A percentile compares a stretch with the other conserved stretches of the same genome.
Evolutionary conservation across 805 yeast species (phyloP).

Genomic region (Spathaspora passalidarum): DNA sequence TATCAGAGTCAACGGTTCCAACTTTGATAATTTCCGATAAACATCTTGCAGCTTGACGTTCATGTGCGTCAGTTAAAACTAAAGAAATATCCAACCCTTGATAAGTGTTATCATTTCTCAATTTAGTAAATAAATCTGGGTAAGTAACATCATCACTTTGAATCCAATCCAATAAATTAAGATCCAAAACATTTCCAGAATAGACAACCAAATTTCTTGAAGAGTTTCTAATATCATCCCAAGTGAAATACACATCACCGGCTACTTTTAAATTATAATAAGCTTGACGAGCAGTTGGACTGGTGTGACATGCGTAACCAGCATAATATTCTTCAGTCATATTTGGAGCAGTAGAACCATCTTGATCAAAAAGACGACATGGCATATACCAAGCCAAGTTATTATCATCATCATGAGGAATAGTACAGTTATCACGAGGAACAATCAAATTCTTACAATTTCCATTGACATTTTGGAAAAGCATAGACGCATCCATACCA

Average conservation of each 20-base stretch:
- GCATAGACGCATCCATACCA: slow-evolving; percentile 77
- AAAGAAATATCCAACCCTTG: slow-evolving; percentile 81
- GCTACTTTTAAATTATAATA: slow-evolving; percentile 57
- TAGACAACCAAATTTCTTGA: slow-evolving; percentile 80
- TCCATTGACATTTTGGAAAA: slow-evolving; percentile 90
- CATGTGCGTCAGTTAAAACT: slow-evolving; percentile 61
- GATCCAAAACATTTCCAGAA: slow-evolving; percentile 85
- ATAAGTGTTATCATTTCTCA: slow-evolving; percentile 52
- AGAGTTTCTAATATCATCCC: slow-evolving; percentile 78
- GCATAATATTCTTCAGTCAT: slow-evolving; percentile 60
- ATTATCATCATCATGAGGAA: slow-evolving; percentile 55
- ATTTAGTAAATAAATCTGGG: slow-evolving; percentile 66
- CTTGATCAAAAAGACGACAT: slow-evolving; percentile 66
- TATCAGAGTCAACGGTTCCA: slow-evolving; percentile 83
- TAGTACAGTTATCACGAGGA: slow-evolving; percentile 66
- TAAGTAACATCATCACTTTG: slow-evolving; percentile 64
- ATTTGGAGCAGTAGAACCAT: slow-evolving; percentile 70
- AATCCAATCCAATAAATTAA: slow-evolving; percentile 75
- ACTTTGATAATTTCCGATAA: slow-evolving; percentile 82
- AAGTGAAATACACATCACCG: slow-evolving; percentile 82
- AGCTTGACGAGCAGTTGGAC: slow-evolving; percentile 61
- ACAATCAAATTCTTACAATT: slow-evolving; percentile 76
- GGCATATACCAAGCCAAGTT: slow-evolving; percentile 96
- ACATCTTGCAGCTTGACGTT: slow-evolving; percentile 75
- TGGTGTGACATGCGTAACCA: slow-evolving; percentile 93